A percentile compares a stretch with the other conserved stretches of the same genome.
These are phyloP conservation scores for Ceratobasidium sp. DNA, from an alignment of 1,284 basidiomycete genomes.

Conservation along the genomic window DNA sequence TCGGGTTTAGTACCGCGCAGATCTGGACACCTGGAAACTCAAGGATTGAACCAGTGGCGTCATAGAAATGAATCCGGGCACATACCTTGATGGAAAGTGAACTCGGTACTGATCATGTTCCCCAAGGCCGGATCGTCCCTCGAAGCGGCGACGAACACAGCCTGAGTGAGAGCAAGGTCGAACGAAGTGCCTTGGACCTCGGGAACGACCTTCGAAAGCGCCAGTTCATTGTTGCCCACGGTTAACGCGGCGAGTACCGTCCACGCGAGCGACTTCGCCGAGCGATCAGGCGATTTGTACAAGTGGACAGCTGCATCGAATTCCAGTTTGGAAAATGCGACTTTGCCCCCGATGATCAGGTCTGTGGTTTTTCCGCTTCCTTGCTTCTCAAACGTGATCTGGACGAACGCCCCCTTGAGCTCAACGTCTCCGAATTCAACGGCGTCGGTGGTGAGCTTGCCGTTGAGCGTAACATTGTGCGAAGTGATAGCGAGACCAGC, in stretches of 20 bases:
- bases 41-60: not conserved
- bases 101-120: not conserved
- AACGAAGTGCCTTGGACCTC: not conserved
- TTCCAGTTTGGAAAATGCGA: no score
- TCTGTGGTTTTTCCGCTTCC: slow-evolving; percentile 1
- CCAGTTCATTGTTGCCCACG: not conserved
- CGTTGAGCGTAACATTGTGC: not conserved
- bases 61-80: not conserved
- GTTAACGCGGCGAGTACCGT: slow-evolving; percentile 14
- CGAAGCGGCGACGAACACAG: slow-evolving; percentile 7
- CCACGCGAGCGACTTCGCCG: not conserved
- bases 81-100: not conserved
- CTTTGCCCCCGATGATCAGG: not conserved
- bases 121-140: not conserved
- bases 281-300: not conserved
- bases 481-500: not conserved
- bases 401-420: not conserved
- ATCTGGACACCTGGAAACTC: not conserved
- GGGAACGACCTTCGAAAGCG: not conserved
- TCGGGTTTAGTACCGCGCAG: not conserved
- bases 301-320: slow-evolving; percentile 2
- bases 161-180: not conserved
- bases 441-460: not conserved
- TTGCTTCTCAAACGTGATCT: not conserved
- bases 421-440: not conserved